Conservation (phyloP, 1,139 yeast species). For the Pichia sp. region DNA sequence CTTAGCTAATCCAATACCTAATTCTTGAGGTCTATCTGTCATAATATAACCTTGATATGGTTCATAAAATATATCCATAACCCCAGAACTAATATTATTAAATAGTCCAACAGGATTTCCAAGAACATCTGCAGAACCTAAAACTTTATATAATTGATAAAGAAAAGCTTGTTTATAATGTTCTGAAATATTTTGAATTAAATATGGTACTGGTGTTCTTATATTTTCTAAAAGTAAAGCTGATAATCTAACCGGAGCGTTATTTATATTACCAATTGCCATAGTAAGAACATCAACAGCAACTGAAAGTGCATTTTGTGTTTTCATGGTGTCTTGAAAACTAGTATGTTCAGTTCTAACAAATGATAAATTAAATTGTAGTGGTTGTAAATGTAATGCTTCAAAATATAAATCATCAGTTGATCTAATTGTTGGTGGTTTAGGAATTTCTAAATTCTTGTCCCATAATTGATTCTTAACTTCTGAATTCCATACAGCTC, state of each 20-base stretch:
- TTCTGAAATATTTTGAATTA: conserved; percentile 65
- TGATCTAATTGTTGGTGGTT: conserved; percentile 54
- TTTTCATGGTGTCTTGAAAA: conserved; percentile 47
- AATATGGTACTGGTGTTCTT: conserved; percentile 73
- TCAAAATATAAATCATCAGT: conserved; percentile 81
- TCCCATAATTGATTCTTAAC: conserved; percentile 56
- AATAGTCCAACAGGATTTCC: conserved; percentile 98
- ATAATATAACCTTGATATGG: conserved; percentile 94
- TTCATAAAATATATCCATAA: conserved; percentile 92
- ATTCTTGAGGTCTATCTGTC: conserved; percentile 92
- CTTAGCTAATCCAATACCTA: conserved; percentile 92
- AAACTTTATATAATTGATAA: conserved; percentile 84
- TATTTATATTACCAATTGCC: conserved; percentile 97
- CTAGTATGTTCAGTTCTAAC: conserved; percentile 81
- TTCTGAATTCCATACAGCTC: conserved; percentile 59
- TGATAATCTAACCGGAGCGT: conserved; percentile 89
- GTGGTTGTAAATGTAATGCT: conserved; percentile 86
- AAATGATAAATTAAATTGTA: conserved; percentile 82
- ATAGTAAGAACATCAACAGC: conserved; percentile 82
- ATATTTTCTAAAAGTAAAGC: conserved; percentile 85
- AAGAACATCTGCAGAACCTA: conserved; percentile 93
- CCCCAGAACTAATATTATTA: conserved; percentile 89
- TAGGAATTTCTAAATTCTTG: conserved; percentile 58
- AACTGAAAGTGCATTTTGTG: conserved; percentile 57
- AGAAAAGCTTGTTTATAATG: conserved; percentile 92